Percentiles rank a stretch among this genome's conserved stretches.
Conservation (phyloP, 2,329 filamentous ascomycete species). For the Periglandula ipomoeae region DNA sequence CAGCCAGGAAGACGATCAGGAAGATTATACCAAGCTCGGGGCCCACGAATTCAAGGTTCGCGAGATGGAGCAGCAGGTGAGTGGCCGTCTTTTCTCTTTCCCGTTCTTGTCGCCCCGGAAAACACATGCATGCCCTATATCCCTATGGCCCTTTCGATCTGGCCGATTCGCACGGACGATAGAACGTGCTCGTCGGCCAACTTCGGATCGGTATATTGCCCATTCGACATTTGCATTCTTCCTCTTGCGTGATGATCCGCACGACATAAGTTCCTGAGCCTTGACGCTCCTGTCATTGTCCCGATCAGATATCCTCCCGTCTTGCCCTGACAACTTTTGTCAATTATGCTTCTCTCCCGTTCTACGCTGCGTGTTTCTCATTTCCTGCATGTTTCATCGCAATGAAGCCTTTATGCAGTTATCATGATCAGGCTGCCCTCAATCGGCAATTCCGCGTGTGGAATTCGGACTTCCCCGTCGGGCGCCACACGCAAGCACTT, state of each 20-base stretch:
- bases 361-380: background rate
- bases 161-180: no score
- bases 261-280: background rate
- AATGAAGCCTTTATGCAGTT: background rate
- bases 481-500: background rate
- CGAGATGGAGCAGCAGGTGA: conserved; percentile 99
- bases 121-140: background rate
- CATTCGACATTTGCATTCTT: background rate
- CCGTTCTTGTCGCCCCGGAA: background rate
- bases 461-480: background rate
- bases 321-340: background rate
- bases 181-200: background rate
- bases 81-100: conserved; percentile 10
- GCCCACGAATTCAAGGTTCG: conserved; percentile 96
- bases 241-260: background rate
- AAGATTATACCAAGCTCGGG: conserved; percentile 83
- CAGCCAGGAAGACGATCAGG: conserved; percentile 68
- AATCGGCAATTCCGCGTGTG: background rate
- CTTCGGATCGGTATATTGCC: background rate
- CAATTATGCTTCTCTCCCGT: background rate
- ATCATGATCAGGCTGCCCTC: background rate
- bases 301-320: no score
- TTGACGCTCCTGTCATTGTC: background rate
- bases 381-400: background rate
- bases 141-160: no score